Conservation (phyloP, 2,329 filamentous ascomycete species). For the Trichoderma sp. region DNA sequence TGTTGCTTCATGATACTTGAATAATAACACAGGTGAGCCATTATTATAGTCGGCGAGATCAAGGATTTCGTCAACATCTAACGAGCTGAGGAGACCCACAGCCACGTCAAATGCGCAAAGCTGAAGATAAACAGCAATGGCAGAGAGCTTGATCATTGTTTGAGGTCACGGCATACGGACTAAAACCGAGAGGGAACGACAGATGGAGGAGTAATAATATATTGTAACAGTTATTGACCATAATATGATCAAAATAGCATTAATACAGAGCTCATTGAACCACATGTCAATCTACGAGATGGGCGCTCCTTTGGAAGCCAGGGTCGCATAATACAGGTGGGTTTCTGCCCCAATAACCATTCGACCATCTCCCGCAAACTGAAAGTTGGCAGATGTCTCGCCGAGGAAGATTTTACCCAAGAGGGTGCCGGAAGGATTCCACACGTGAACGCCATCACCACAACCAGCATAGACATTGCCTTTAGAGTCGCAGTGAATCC, state of each 20-base stretch:
- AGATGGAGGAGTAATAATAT: too few species aligned
- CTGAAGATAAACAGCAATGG: too few species aligned
- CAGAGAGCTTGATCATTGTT: too few species aligned
- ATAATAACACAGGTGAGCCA: too few species aligned
- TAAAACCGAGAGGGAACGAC: too few species aligned
- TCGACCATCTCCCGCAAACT: conserved; percentile 48
- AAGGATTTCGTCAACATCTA: too few species aligned
- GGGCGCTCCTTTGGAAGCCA: conserved; percentile 22
- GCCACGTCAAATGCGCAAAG: too few species aligned
- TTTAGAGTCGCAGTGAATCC: conserved; percentile 50
- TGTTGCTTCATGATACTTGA: too few species aligned
- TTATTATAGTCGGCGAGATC: too few species aligned
- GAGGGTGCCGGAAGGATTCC: conserved; percentile 49
- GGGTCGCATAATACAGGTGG: conserved; percentile 19
- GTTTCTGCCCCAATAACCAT: conserved; percentile 43
- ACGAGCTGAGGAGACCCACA: too few species aligned
- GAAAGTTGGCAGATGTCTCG: conserved; percentile 51
- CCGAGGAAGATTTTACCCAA: conserved; percentile 49
- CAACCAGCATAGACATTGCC: conserved; percentile 55
- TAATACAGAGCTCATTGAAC: neutral
- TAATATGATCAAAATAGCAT: neutral
- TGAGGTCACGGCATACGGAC: too few species aligned
- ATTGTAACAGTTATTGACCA: too few species aligned
- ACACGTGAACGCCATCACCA: conserved; percentile 53
- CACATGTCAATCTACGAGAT: conserved; percentile 1